These are phyloP conservation scores for Zalaria obscura DNA, from an alignment of 2,329 filamentous ascomycete species.

Conservation along the genomic window DNA sequence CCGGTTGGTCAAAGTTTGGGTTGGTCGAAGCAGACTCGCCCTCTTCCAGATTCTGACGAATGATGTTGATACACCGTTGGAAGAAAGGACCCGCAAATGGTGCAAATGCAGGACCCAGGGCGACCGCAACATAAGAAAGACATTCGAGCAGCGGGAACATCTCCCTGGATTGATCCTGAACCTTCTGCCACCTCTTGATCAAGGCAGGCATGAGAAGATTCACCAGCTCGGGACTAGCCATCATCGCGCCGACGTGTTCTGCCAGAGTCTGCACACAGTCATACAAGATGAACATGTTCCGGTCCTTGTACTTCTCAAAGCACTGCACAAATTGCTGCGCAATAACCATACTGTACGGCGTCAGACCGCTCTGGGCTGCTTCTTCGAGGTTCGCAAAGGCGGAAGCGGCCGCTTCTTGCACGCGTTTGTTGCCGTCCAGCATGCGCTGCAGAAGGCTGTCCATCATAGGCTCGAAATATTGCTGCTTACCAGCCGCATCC, in stretches of 20 bases:
- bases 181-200: constrained; percentile 73
- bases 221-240: constrained; percentile 71
- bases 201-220: constrained; percentile 84
- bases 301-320: constrained; percentile 92
- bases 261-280: constrained; percentile 96
- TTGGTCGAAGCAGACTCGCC: constrained; percentile 53
- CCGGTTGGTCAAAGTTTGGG: constrained; percentile 57
- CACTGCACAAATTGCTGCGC: constrained; percentile 84
- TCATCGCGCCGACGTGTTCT: constrained; percentile 69
- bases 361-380: constrained; percentile 67
- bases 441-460: constrained; percentile 87
- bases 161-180: constrained; percentile 79
- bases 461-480: constrained; percentile 92
- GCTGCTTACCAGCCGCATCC: constrained; percentile 50
- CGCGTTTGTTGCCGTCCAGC: constrained; percentile 94
- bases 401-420: constrained; percentile 90
- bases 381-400: constrained; percentile 95
- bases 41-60: constrained; percentile 81
- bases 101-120: constrained; percentile 67
- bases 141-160: constrained; percentile 94
- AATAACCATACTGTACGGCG: constrained; percentile 79
- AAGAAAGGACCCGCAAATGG: constrained; percentile 83
- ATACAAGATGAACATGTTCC: constrained; percentile 98
- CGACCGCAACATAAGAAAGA: constrained; percentile 82
- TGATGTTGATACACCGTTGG: constrained; percentile 73